Percentiles rank a stretch among this genome's conserved stretches.
Conservation (phyloP, 228 moss, liverwort and hornwort genomes). For the Sphagnum magellanicum region DNA sequence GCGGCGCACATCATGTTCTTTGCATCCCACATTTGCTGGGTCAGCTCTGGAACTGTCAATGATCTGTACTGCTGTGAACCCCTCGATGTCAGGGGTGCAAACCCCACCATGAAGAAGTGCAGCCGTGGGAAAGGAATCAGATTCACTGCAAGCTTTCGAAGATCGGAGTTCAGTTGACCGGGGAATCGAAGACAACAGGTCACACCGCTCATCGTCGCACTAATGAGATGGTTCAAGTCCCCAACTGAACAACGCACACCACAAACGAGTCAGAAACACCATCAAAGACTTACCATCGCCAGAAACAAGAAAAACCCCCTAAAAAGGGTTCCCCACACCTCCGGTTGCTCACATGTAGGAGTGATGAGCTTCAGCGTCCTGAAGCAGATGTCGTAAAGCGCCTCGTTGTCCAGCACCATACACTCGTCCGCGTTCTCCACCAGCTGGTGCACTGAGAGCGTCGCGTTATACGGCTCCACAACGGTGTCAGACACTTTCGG, state of each 20-base stretch:
- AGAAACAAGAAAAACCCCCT: background rate
- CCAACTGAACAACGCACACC: slow-evolving; percentile 4
- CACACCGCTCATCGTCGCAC: slow-evolving; percentile 9
- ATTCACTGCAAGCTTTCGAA: slow-evolving; percentile 31
- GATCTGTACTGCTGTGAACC: slow-evolving; percentile 13
- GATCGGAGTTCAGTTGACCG: slow-evolving; percentile 36
- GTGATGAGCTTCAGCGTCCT: slow-evolving; percentile 10
- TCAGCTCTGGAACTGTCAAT: slow-evolving; percentile 31
- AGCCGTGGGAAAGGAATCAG: slow-evolving; percentile 10
- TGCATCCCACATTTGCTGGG: slow-evolving; percentile 56
- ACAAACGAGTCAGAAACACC: background rate
- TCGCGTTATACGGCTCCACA: slow-evolving; percentile 35
- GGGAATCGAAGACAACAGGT: slow-evolving; percentile 22
- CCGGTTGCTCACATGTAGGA: slow-evolving; percentile 3
- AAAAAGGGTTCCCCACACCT: background rate
- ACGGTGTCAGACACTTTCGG: slow-evolving; percentile 13
- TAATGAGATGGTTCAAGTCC: slow-evolving; percentile 9
- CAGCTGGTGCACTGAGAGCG: slow-evolving; percentile 34
- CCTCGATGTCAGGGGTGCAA: slow-evolving; percentile 7
- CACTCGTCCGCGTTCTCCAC: slow-evolving; percentile 30
- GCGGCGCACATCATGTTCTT: slow-evolving; percentile 62
- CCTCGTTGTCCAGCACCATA: slow-evolving; percentile 12
- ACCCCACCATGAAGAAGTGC: slow-evolving; percentile 12
- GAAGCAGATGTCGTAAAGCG: slow-evolving; percentile 34
- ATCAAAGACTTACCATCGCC: background rate